Evolutionary conservation across 2,329 filamentous ascomycete genomes (phyloP), one percentile per base, ranked within the genome.

Genomic region (Orbilia oligospora): DNA sequence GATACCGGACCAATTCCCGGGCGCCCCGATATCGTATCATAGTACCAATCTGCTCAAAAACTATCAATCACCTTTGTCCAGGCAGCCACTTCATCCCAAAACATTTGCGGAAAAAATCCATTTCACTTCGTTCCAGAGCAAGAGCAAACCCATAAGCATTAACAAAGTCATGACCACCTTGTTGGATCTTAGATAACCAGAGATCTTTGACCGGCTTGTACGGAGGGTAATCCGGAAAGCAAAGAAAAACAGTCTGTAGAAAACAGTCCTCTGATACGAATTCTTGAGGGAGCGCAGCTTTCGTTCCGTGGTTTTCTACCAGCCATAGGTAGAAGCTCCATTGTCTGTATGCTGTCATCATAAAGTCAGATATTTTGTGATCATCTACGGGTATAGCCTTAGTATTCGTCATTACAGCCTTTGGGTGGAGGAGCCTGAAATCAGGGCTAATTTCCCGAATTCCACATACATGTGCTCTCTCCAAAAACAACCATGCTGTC

Each of bases 401-500:
- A 10, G n/a, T 5, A 38, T n/a, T 5, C 20, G 5, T 3, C 48
- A 51, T 24, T 2, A 51, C 16, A 14, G 2, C 14, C 3, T 5
- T 33, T 20, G 56, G 56, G n/a, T 61, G 36, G 16, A 61, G 9
- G 1, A 14, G 5, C 10, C 3, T 6, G 8, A 20, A 58, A n/a
- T 58, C 53, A 1, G 16, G 30, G 5, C 9, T 58, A 5, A 14
- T 3, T 14, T 22, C 30, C 3, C 20, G 4, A 36, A 16, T 14
- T 30, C n/a, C 30, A 58, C 18, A 1, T 18, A 12, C 30, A 20
- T 61, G 36, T 24, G 12, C 16, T 10, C 16, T 30, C n/a, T 61
- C 41, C 44, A 61, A 41, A 6, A 51, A 22, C 4, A 6, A 14
- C 66, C 66, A 70, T 24, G 66, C 66, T 1, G 1, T 41, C 22